Evolutionary conservation across 768 basidiomycete genomes (phyloP).

Genomic region (Kwoniella pini): DNA sequence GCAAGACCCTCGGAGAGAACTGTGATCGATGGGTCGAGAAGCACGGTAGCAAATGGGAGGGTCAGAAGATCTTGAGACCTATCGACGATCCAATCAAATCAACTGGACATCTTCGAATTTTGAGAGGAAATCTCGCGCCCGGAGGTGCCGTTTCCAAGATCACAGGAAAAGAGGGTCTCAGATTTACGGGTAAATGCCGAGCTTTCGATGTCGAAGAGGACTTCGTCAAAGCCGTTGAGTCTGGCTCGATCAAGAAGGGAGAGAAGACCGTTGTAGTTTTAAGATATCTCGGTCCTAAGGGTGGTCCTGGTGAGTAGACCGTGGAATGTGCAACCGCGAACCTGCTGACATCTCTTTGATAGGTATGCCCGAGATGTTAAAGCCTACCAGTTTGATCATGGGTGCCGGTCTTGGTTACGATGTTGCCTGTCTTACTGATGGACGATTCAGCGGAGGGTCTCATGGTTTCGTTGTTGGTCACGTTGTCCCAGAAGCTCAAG

Average conservation of each 20-base stretch:
- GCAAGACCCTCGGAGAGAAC: constrained; percentile 85
- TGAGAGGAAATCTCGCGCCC: constrained; percentile 86
- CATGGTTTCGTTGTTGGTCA: constrained; percentile 97
- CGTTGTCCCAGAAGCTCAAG: constrained; percentile 86
- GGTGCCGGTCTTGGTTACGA: constrained; percentile 94
- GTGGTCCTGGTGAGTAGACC: constrained; percentile 75
- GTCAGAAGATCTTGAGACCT: constrained; percentile 75
- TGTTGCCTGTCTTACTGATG: constrained; percentile 96
- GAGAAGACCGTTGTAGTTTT: constrained; percentile 96
- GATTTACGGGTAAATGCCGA: constrained; percentile 86
- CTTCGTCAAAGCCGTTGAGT: constrained; percentile 84
- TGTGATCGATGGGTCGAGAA: constrained; percentile 71
- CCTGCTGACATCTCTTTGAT: constrained; percentile 17
- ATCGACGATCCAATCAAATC: constrained; percentile 78
- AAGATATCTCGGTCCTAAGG: constrained; percentile 93
- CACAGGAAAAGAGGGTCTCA: constrained; percentile 86
- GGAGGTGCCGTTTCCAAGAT: constrained; percentile 87
- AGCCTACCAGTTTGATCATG: constrained; percentile 97
- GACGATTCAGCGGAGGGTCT: constrained; percentile 95
- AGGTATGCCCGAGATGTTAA: constrained; percentile 99
- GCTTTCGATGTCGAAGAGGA: constrained; percentile 88
- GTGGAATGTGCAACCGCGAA: background rate
- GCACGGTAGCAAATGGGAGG: constrained; percentile 60
- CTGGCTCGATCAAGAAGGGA: constrained; percentile 81
- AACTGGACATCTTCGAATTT: constrained; percentile 74